Base-by-base conservation (phyloP, 2,329 filamentous ascomycete genomes). In the Alternaria rosae region DNA sequence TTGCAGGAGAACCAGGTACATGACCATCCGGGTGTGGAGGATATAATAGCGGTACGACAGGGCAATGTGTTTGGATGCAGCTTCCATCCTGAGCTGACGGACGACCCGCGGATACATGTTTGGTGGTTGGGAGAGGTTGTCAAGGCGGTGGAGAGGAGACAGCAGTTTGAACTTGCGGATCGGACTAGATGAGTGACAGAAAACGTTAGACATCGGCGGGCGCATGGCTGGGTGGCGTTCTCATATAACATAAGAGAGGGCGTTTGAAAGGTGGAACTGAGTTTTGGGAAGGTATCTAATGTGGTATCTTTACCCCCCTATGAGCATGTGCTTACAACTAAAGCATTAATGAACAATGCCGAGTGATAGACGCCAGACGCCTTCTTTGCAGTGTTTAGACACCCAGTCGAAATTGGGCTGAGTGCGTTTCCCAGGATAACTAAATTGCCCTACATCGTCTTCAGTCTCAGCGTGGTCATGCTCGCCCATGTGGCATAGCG, bases 51-150 rank as follows among this genome's bases (percentile, higher is more conserved):
- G 0, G 92, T 98, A 32, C 86, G 87, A 67, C 94, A 98, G 81
- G 92, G 91, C 1, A 97, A 97, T 79, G 91, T 97, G 0, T 91
- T 98, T 71, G 95, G 93, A 5, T 97, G 92, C 4, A 97, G 94
- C 74, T 99, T 98, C 76, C 95, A 98, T 73, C 95, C 95, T 0
- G 95, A 99, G 79, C 79, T 99, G 78, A 98, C 94, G 0, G 87
- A 89, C 8, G 95, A 99, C 81, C 84, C 89, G 59, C 87, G 95
- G 58, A 96, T 98, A 74, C 95, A 99, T 79, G 85, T 88, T 5
- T 98, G 95, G 95, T 99, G 95, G 95, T 75, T 99, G 76, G 82
- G 86, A 70, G 88, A 94, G 79, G 91, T 93, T 2, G 23, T 77
- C 48, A 72, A 72, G 59, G 76, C 78, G 3, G 67, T 74, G 8